phyloP scores from a whole-genome alignment of 2,329 filamentous ascomycete species.

The Chaetomium globosum region DNA sequence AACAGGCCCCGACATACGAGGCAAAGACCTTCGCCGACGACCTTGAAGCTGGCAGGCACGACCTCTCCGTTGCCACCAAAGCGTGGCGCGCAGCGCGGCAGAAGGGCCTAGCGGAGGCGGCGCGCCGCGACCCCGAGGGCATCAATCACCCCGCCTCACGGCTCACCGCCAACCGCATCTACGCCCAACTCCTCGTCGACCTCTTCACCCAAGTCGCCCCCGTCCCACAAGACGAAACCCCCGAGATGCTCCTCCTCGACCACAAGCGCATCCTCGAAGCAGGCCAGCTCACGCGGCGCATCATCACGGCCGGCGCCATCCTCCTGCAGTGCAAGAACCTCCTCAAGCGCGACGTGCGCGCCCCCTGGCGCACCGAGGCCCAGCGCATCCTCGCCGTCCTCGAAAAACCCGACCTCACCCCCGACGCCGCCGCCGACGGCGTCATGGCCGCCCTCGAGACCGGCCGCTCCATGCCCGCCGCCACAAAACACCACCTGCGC shows the following conservation, averaged over 20 bases:
- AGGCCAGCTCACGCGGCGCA: slow-evolving; percentile 61
- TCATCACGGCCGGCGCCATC: slow-evolving; percentile 74
- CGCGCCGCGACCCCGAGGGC: slow-evolving; percentile 69
- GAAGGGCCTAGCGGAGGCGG: slow-evolving; percentile 67
- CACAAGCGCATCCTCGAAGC: slow-evolving; percentile 62
- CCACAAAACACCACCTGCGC: slow-evolving; percentile 62
- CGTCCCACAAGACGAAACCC: slow-evolving; percentile 58
- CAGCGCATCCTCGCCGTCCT: slow-evolving; percentile 70
- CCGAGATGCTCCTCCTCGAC: slow-evolving; percentile 75
- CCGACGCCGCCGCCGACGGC: slow-evolving; percentile 60
- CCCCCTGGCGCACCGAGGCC: slow-evolving; percentile 75
- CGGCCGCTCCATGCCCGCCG: slow-evolving; percentile 65
- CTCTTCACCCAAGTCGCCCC: slow-evolving; percentile 69
- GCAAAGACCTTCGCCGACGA: slow-evolving; percentile 70
- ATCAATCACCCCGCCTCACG: slow-evolving; percentile 64
- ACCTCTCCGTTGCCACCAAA: slow-evolving; percentile 61
- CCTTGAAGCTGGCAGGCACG: slow-evolving; percentile 57
- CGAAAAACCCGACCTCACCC: slow-evolving; percentile 52
- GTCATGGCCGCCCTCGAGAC: slow-evolving; percentile 65
- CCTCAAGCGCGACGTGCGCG: slow-evolving; percentile 76
- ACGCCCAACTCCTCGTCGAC: slow-evolving; percentile 74
- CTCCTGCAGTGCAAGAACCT: slow-evolving; percentile 80
- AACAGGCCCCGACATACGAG: slow-evolving; percentile 73
- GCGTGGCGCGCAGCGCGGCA: slow-evolving; percentile 68
- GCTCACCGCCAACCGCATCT: slow-evolving; percentile 70